phyloP scores from a whole-genome alignment of 164 flowering plant genomes.

The Nelumbo lutea region DNA sequence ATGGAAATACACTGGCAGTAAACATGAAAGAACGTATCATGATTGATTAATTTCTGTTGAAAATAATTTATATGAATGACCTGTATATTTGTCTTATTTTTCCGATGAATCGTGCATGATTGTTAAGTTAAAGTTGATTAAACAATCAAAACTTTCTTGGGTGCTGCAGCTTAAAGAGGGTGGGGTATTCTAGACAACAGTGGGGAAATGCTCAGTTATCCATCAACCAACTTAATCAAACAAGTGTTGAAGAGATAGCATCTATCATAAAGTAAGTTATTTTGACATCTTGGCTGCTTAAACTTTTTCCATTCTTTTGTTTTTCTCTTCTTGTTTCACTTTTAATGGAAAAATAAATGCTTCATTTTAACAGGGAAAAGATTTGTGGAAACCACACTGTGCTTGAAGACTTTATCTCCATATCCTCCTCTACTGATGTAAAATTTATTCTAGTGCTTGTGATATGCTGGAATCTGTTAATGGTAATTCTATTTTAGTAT shows the following conservation, averaged over 20 bases:
- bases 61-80: too few species aligned
- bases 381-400: slow-evolving; percentile 24
- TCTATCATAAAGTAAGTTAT: slow-evolving; percentile 40
- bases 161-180: slow-evolving; percentile 45
- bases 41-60: neutral
- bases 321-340: neutral
- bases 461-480: slow-evolving; percentile 34
- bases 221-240: slow-evolving; percentile 26
- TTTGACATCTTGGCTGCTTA: neutral
- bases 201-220: slow-evolving; percentile 42
- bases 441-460: slow-evolving; percentile 28
- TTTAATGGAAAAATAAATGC: neutral
- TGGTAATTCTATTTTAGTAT: slow-evolving; percentile 29
- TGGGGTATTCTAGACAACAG: slow-evolving; percentile 36
- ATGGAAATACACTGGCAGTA: neutral
- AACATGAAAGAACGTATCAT: neutral
- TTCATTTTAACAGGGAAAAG: slow-evolving; percentile 32
- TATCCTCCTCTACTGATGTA: slow-evolving; percentile 26
- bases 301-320: neutral
- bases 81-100: too few species aligned
- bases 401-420: slow-evolving; percentile 32
- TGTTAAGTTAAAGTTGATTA: neutral
- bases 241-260: slow-evolving; percentile 29
- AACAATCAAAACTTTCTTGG: neutral
- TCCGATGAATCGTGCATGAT: neutral